These are phyloP conservation scores for Amauroascus niger DNA, from an alignment of 2,329 filamentous ascomycete genomes.

Conservation along the genomic window DNA sequence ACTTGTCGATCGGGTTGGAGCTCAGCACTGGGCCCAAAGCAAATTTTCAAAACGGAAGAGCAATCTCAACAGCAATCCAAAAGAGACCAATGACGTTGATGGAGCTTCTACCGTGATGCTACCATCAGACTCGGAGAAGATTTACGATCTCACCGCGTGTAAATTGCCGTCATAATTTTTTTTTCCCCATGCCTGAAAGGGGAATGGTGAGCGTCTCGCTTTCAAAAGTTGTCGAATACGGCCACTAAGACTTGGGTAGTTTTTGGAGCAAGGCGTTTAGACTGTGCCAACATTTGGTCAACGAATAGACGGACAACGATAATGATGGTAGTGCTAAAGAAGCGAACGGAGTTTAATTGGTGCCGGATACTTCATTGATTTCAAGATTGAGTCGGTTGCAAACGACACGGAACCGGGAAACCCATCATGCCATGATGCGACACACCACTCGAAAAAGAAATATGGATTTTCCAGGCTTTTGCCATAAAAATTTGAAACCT, in stretches of 20 bases:
- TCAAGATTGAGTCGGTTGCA: neutral
- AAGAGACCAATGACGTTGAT: neutral
- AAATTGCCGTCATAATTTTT: neutral
- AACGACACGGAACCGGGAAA: neutral
- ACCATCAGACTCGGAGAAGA: neutral
- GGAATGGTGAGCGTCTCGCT: neutral
- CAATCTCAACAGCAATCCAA: neutral
- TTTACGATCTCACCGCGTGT: neutral
- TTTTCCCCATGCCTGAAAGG: neutral
- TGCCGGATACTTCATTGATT: neutral
- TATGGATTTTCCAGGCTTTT: neutral
- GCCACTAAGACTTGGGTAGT: neutral
- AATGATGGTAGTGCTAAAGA: neutral
- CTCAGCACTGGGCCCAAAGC: slow-evolving; percentile 15
- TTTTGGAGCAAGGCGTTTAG: slow-evolving; percentile 7
- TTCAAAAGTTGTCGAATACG: neutral
- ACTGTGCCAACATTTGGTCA: neutral
- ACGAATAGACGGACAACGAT: neutral
- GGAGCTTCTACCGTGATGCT: neutral
- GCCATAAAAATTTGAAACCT: neutral
- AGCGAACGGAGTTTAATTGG: slow-evolving; percentile 3
- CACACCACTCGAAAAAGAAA: neutral
- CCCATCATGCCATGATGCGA: neutral
- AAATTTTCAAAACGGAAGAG: neutral
- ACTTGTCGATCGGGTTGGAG: slow-evolving; percentile 18